phyloP scores from a whole-genome alignment of 148 eudicot species.

The Cornus kousa region DNA sequence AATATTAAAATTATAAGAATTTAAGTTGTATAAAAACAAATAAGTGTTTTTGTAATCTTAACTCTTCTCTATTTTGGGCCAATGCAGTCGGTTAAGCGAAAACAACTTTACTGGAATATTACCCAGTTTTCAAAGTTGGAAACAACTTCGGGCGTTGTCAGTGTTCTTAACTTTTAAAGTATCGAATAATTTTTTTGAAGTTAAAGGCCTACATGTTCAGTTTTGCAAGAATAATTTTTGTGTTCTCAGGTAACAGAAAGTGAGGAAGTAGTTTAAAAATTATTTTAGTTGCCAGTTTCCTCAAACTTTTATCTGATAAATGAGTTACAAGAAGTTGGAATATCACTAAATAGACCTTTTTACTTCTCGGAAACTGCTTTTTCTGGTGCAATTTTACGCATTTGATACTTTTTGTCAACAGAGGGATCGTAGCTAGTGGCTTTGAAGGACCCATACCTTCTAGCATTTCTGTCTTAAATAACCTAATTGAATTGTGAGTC shows the following conservation, averaged over 20 bases:
- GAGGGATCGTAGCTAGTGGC: conserved; percentile 66
- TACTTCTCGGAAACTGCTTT: background rate
- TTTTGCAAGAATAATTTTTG: too few relatives aligned
- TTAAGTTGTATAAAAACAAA: too few relatives aligned
- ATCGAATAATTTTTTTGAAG: background rate
- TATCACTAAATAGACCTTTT: background rate
- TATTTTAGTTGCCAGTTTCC: too few relatives aligned
- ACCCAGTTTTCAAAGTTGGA: conserved; percentile 46
- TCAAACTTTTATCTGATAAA: too few relatives aligned
- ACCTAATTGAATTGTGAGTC: conserved; percentile 55
- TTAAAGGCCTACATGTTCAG: background rate
- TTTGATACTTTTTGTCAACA: conserved; percentile 14
- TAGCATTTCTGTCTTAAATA: conserved; percentile 45
- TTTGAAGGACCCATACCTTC: conserved; percentile 68
- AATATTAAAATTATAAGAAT: too few relatives aligned
- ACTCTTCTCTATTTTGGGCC: background rate
- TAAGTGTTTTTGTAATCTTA: too few relatives aligned
- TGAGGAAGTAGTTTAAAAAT: too few relatives aligned
- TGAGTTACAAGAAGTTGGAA: too few relatives aligned
- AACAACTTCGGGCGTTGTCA: conserved; percentile 47
- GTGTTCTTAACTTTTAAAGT: conserved; percentile 9
- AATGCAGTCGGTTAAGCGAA: conserved; percentile 47
- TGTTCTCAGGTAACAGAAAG: too few relatives aligned
- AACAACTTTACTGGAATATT: conserved; percentile 54
- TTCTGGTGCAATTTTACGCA: background rate